These are phyloP conservation scores for Stenogyne calaminthoides DNA, from an alignment of 305 asterid species.

Conservation along the genomic window DNA sequence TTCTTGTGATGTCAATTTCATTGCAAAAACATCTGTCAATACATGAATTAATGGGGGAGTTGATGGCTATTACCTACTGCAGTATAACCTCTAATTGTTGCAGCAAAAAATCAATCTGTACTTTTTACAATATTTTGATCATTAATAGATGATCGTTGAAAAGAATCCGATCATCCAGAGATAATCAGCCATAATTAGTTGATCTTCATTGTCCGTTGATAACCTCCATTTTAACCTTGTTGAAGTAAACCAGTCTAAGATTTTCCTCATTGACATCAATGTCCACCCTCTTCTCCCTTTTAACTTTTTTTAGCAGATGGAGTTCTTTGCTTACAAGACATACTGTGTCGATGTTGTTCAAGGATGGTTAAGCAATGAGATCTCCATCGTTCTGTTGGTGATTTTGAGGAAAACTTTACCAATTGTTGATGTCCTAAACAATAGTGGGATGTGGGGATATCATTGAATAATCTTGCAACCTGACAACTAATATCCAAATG, in stretches of 20 bases:
- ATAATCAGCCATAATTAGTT: conserved; percentile 44
- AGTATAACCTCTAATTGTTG: not conserved
- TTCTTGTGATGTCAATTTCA: too few relatives aligned
- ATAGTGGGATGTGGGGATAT: conserved; percentile 47
- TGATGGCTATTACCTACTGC: not conserved
- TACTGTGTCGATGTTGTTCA: conserved; percentile 73
- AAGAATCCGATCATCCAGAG: conserved; percentile 51
- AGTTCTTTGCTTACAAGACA: conserved; percentile 58
- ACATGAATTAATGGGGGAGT: not conserved
- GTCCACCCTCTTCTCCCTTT: conserved; percentile 69
- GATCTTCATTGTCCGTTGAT: conserved; percentile 27
- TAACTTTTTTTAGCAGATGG: conserved; percentile 69
- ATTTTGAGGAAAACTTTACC: conserved; percentile 68
- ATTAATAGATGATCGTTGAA: conserved; percentile 41
- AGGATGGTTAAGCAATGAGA: conserved; percentile 60
- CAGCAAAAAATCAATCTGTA: not conserved
- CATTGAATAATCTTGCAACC: conserved; percentile 45
- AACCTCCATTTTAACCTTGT: conserved; percentile 53
- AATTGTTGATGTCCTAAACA: conserved; percentile 37
- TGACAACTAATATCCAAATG: too few relatives aligned
- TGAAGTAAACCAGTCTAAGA: conserved; percentile 32
- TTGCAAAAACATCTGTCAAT: not conserved
- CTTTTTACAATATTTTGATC: conserved; percentile 32
- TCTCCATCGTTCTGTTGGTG: conserved; percentile 48
- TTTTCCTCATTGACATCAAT: conserved; percentile 75